Conservation (phyloP, 148 eudicot species). For the Agrostemma githago region DNA sequence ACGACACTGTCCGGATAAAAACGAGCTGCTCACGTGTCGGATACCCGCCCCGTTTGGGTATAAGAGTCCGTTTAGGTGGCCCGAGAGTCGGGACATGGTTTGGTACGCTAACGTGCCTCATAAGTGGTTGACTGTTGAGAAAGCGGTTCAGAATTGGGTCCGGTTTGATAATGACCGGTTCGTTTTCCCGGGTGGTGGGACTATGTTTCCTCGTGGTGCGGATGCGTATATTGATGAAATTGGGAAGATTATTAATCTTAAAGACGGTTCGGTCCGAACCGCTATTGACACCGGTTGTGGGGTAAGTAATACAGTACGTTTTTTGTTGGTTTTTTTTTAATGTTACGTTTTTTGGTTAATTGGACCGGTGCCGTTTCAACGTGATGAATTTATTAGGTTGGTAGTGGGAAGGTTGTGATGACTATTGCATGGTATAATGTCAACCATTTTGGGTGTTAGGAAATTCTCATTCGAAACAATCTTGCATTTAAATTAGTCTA, state of each 20-base stretch:
- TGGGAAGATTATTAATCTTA: slow-evolving; percentile 54
- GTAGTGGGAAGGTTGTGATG: not conserved
- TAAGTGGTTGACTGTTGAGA: slow-evolving; percentile 83
- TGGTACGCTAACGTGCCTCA: slow-evolving; percentile 95
- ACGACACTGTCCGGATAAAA: slow-evolving; percentile 64
- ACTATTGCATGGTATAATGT: too few relatives aligned
- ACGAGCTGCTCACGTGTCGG: slow-evolving; percentile 46
- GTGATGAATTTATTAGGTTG: not conserved
- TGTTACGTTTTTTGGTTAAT: not conserved
- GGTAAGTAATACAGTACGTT: too few relatives aligned
- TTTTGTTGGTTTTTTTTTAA: not conserved
- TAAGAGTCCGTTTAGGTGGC: slow-evolving; percentile 72
- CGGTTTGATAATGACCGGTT: slow-evolving; percentile 76
- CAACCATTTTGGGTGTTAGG: too few relatives aligned
- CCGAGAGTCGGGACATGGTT: slow-evolving; percentile 58
- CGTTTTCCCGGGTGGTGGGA: slow-evolving; percentile 88
- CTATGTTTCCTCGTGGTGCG: slow-evolving; percentile 87
- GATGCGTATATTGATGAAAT: slow-evolving; percentile 78
- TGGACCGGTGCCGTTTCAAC: slow-evolving; percentile 9
- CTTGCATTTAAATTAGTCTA: too few relatives aligned
- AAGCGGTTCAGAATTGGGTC: slow-evolving; percentile 93
- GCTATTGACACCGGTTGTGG: slow-evolving; percentile 96
- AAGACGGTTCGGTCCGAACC: slow-evolving; percentile 69
- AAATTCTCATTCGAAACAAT: too few relatives aligned
- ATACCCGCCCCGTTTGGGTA: slow-evolving; percentile 75